Evolutionary conservation across 257 asterid genomes (phyloP).

Genomic region (Solanum arcanum): DNA sequence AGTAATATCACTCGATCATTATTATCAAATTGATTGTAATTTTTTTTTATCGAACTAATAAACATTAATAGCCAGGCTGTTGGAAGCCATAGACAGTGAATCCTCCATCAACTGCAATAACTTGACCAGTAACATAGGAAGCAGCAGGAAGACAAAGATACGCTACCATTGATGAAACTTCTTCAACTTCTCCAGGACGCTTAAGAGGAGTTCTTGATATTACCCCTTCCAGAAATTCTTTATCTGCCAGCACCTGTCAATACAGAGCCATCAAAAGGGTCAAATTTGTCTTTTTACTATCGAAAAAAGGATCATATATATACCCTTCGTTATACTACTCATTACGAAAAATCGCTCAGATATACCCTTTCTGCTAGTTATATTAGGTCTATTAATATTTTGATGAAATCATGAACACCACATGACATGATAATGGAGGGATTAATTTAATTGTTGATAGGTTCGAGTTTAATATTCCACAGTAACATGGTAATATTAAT

Average conservation of each 20-base stretch:
- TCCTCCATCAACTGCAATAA: conserved; percentile 76
- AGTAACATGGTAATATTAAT: not conserved
- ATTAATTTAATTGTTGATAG: not conserved
- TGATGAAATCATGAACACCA: not conserved
- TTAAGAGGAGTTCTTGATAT: conserved; percentile 53
- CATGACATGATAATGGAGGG: not conserved
- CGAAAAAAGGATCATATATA: rapidly evolving
- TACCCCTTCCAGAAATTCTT: conserved; percentile 39
- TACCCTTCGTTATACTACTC: not conserved
- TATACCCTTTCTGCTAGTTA: not conserved
- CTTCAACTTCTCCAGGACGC: conserved; percentile 63
- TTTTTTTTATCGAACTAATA: rapidly evolving
- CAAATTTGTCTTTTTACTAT: not conserved
- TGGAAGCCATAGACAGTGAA: conserved; percentile 51
- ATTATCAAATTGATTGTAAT: not conserved
- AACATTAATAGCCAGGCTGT: not conserved
- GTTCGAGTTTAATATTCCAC: not conserved
- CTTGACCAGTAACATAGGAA: conserved; percentile 67
- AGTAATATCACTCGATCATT: not conserved
- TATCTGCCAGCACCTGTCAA: conserved; percentile 47
- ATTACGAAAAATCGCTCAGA: not conserved
- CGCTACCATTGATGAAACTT: conserved; percentile 71
- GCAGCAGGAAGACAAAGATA: conserved; percentile 89
- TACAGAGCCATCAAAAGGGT: not conserved
- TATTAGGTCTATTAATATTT: too few species aligned